phyloP scores from a whole-genome alignment of 2,329 filamentous ascomycete genomes.

The Penicillium palitans region DNA sequence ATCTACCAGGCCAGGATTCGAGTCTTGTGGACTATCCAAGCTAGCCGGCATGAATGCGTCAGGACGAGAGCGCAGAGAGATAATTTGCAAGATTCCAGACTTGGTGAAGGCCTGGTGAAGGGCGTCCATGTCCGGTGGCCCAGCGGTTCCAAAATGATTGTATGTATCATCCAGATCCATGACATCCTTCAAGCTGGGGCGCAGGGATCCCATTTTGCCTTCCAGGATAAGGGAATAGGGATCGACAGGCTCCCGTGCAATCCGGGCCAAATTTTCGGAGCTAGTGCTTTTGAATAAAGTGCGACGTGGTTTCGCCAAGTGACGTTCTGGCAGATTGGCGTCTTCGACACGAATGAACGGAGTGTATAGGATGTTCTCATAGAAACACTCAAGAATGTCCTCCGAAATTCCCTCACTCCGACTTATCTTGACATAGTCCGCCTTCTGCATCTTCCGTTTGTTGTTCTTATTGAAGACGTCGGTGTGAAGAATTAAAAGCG shows the following conservation, averaged over 20 bases:
- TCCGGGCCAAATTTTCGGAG: slow-evolving; percentile 63
- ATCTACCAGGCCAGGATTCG: slow-evolving; percentile 89
- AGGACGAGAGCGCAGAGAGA: slow-evolving; percentile 87
- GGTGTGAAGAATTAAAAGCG: slow-evolving; percentile 90
- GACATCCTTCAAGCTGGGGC: slow-evolving; percentile 86
- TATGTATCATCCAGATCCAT: slow-evolving; percentile 92
- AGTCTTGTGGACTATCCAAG: slow-evolving; percentile 78
- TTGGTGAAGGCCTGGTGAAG: slow-evolving; percentile 87
- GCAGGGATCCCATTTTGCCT: slow-evolving; percentile 75
- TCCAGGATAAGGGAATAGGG: slow-evolving; percentile 95
- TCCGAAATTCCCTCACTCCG: slow-evolving; percentile 88
- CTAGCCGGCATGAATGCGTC: slow-evolving; percentile 95
- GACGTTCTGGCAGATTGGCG: slow-evolving; percentile 69
- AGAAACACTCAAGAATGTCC: slow-evolving; percentile 92
- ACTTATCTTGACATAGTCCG: slow-evolving; percentile 93
- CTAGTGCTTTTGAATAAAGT: slow-evolving; percentile 66
- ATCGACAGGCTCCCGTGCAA: slow-evolving; percentile 81
- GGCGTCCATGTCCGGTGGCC: slow-evolving; percentile 74
- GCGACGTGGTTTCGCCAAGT: slow-evolving; percentile 71
- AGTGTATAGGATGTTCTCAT: slow-evolving; percentile 97
- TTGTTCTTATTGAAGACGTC: slow-evolving; percentile 99
- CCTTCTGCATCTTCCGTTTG: slow-evolving; percentile 97
- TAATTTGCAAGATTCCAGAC: slow-evolving; percentile 89
- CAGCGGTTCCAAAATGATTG: slow-evolving; percentile 75
- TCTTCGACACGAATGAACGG: slow-evolving; percentile 98